phyloP scores from a whole-genome alignment of 2,329 filamentous ascomycete genomes.

The Exutisphaerella laricina region DNA sequence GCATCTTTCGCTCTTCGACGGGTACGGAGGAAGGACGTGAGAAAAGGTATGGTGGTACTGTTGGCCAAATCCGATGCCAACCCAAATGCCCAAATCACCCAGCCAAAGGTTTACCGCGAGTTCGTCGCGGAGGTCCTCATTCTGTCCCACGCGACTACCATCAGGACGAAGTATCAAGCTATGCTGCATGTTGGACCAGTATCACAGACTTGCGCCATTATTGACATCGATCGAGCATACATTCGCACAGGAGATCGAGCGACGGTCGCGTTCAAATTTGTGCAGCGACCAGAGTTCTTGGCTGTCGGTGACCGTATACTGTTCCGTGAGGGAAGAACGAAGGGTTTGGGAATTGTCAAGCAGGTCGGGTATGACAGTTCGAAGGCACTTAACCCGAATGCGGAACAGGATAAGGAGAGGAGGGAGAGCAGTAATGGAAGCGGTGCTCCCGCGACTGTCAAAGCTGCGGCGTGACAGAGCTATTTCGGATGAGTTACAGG shows the following conservation, averaged over 20 bases:
- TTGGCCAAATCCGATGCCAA: constrained; percentile 66
- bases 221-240: constrained; percentile 93
- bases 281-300: constrained; percentile 89
- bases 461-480: constrained; percentile 8
- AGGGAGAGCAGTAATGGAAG: constrained; percentile 9
- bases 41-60: constrained; percentile 96
- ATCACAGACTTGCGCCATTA: constrained; percentile 92
- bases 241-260: constrained; percentile 95
- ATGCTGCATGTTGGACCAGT: constrained; percentile 97
- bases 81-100: constrained; percentile 32
- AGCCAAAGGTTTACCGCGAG: constrained; percentile 50
- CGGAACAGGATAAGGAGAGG: constrained; percentile 24
- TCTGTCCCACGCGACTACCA: constrained; percentile 91
- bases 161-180: constrained; percentile 93
- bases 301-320: constrained; percentile 81
- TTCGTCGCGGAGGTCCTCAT: constrained; percentile 75
- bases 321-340: constrained; percentile 91
- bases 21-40: constrained; percentile 81
- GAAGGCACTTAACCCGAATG: constrained; percentile 41
- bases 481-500: neutral
- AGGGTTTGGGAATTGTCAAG: constrained; percentile 92
- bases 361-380: constrained; percentile 75
- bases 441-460: constrained; percentile 3
- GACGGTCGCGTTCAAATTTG: constrained; percentile 87
- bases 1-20: constrained; percentile 87